Evolutionary conservation across 2,329 filamentous ascomycete genomes (phyloP).

Genomic region (Talaromyces pinophilus): DNA sequence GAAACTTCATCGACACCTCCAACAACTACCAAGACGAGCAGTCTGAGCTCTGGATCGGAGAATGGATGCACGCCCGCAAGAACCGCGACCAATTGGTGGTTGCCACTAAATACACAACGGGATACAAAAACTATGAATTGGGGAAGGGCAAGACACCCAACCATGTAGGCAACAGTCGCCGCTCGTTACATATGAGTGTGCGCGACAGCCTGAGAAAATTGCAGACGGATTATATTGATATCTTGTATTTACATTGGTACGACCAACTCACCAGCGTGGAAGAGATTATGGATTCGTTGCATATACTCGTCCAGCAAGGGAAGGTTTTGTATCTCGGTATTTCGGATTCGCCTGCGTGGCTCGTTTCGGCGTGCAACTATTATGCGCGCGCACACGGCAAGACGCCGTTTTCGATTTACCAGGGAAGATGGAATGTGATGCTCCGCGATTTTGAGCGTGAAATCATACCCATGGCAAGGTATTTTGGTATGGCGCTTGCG

Average conservation of each 20-base stretch:
- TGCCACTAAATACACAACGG: conserved; percentile 68
- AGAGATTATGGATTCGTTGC: conserved; percentile 43
- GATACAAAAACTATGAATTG: conserved; percentile 50
- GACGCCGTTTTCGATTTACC: conserved; percentile 44
- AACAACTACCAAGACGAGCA: conserved; percentile 69
- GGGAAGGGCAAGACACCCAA: conserved; percentile 47
- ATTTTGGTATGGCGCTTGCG: conserved; percentile 50
- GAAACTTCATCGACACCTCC: conserved; percentile 73
- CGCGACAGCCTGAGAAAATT: conserved; percentile 51
- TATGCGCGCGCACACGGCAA: conserved; percentile 44
- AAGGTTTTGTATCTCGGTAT: conserved; percentile 48
- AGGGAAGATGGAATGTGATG: conserved; percentile 45
- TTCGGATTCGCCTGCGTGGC: conserved; percentile 45
- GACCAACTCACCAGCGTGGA: conserved; percentile 45
- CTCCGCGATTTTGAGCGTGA: conserved; percentile 45
- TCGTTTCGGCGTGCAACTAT: conserved; percentile 43
- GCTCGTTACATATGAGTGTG: conserved; percentile 47
- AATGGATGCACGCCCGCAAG: conserved; percentile 67
- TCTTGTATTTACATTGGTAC: conserved; percentile 60
- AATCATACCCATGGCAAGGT: conserved; percentile 44
- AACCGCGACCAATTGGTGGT: conserved; percentile 69
- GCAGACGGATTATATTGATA: conserved; percentile 56
- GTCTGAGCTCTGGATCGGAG: conserved; percentile 67
- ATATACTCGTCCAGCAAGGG: conserved; percentile 42
- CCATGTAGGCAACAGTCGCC: conserved; percentile 48